Percentiles rank a stretch among this genome's conserved stretches.
Evolutionary conservation across 805 yeast species (phyloP).

Genomic region (Pichia heedii): DNA sequence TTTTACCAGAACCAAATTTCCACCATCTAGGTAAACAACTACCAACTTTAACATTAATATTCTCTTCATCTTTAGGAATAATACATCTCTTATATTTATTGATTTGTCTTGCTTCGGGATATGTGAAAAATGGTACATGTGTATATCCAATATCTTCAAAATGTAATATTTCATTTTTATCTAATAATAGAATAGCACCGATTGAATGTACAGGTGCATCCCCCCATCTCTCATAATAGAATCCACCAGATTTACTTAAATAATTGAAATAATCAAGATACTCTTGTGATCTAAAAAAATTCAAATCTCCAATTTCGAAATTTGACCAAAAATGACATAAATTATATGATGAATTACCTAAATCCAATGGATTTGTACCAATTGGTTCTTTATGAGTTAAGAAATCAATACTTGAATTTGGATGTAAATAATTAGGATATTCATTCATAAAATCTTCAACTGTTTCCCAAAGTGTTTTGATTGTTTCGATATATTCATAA

Average conservation of each 20-base stretch:
- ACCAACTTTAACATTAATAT: constrained; percentile 34
- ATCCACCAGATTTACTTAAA: constrained; percentile 64
- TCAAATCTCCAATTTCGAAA: constrained; percentile 66
- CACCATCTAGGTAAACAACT: constrained; percentile 74
- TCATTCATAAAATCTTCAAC: constrained; percentile 53
- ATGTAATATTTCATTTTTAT: constrained; percentile 56
- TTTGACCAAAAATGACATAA: no score
- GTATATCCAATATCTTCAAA: constrained; percentile 76
- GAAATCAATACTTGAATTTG: constrained; percentile 52
- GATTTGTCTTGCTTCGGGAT: constrained; percentile 44
- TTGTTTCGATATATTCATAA: constrained; percentile 75
- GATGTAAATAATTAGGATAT: constrained; percentile 54
- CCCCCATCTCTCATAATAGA: constrained; percentile 89
- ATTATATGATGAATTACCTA: constrained; percentile 42
- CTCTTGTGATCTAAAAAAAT: constrained; percentile 59
- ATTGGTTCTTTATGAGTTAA: constrained; percentile 45
- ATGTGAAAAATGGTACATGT: constrained; percentile 61
- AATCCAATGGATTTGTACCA: constrained; percentile 30
- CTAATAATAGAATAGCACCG: constrained; percentile 52
- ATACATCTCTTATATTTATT: constrained; percentile 51
- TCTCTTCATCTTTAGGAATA: constrained; percentile 31
- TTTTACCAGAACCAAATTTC: constrained; percentile 57
- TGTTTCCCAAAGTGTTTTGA: constrained; percentile 75
- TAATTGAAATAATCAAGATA: constrained; percentile 54
- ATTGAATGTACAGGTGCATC: constrained; percentile 88